Conservation (phyloP, 371 early-diverging fungal genomes). For the Gilbertella persicaria region DNA sequence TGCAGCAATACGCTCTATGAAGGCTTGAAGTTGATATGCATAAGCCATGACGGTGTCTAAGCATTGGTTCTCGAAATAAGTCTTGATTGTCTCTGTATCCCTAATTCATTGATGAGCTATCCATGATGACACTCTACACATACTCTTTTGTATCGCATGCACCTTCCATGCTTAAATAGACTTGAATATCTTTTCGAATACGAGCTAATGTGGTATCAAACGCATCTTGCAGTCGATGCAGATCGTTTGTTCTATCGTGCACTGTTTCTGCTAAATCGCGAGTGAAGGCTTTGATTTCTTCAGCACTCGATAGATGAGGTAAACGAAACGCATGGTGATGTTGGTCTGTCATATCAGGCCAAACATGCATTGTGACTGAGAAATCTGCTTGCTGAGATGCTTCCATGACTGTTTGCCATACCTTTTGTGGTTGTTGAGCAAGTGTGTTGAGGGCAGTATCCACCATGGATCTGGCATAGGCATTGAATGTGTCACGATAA, state of each 20-base stretch:
- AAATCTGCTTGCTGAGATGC: constrained; percentile 12
- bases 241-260: constrained; percentile 22
- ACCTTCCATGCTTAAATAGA: constrained; percentile 16
- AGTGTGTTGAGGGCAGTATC: constrained; percentile 29
- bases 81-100: constrained; percentile 27
- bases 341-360: constrained; percentile 16
- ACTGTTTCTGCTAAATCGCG: constrained; percentile 26
- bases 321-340: constrained; percentile 15
- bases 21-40: constrained; percentile 7
- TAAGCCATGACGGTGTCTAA: constrained; percentile 20
- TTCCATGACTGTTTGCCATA: no score
- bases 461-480: constrained; percentile 38
- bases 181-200: constrained; percentile 27
- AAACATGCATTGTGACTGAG: constrained; percentile 14
- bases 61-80: constrained; percentile 33
- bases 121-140: no score
- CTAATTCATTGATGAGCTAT: constrained; percentile 5
- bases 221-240: constrained; percentile 17
- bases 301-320: constrained; percentile 27
- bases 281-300: constrained; percentile 31
- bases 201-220: constrained; percentile 26
- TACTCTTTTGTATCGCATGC: no score
- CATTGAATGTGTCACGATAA: constrained; percentile 39
- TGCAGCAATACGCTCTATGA: constrained; percentile 9
- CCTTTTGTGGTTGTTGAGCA: constrained; percentile 38